Base-by-base conservation (phyloP, 139 green algal genomes). In the Chlamydomonas sp. region DNA sequence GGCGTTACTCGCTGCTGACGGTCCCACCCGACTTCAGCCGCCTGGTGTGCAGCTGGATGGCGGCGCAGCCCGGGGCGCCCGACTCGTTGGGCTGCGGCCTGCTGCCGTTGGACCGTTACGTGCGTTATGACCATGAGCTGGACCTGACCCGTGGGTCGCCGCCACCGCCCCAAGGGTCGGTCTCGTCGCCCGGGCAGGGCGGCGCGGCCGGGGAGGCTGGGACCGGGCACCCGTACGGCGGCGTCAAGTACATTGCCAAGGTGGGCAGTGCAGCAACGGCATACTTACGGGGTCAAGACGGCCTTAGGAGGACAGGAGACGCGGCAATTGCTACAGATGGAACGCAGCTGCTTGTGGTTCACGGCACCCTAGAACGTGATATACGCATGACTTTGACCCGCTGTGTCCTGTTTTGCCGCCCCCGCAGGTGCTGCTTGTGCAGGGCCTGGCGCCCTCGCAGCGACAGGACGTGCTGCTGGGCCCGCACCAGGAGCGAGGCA, bases 371-470 rank as follows among this genome's bases (percentile, higher is more conserved):
- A 49, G 31, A 49, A 49, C 31, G 31, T 49, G 31, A 49, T 49
- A 49, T 49, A 49, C 31, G 31, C 31, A 49, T 49, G 31, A 49
- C 31, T 49, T 49, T 49, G 31, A 49, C 31, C 31, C 31, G 31
- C 31, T 49, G 57, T 31, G 16, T 18, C 9, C 8, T 8, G 49
- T 0, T 14, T 58, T 2, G 10, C 62, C 63, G 4, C 60, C 59
- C 72, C 7, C 68, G 18, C 91, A 96, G 90, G 95, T 96, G 60
- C 73, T 95, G 68, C 67, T 96, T 67, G 6, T 95, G 61, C 90
- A 87, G n/a, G 95, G 95, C 3, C 80, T 97, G 72, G 82, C 77
- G 5, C 60, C 87, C 15, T 80, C 67, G 0, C 85, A 83, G n/a
- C 74, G 77, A 4, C 85, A 89, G 64, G 90, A 91, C 66, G 67